Conservation (phyloP, 139 green algal species). For the Micromonas commoda region DNA sequence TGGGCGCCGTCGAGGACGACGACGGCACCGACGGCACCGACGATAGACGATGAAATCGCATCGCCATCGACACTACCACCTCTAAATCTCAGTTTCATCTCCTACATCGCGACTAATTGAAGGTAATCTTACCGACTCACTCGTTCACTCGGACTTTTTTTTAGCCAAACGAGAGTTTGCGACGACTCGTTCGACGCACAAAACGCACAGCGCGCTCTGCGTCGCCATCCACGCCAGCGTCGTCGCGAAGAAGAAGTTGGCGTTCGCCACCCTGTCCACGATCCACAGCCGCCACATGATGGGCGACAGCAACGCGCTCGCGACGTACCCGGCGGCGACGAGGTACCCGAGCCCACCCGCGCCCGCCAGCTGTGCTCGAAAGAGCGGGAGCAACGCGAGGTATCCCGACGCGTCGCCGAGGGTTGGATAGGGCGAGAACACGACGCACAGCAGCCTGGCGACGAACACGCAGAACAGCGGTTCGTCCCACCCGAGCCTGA, state of each 20-base stretch:
- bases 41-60: no score
- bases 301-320: neutral
- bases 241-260: conserved; percentile 78
- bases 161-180: no score
- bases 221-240: conserved; percentile 45
- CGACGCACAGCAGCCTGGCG: neutral
- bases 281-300: conserved; percentile 51
- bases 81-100: no score
- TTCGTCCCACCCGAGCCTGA: conserved; percentile 45
- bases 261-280: conserved; percentile 56
- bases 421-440: neutral
- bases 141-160: no score
- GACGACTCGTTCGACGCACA: no score
- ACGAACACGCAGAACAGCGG: conserved; percentile 45
- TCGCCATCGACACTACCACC: no score
- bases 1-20: no score
- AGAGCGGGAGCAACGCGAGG: neutral
- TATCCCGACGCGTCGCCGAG: neutral
- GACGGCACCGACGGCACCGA: no score
- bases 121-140: no score
- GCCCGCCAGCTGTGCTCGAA: neutral
- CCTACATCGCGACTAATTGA: no score
- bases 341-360: neutral
- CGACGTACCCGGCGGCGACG: conserved; percentile 15
- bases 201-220: conserved; percentile 3